These are phyloP conservation scores for Achaetomiella virescens DNA, from an alignment of 495 filamentous ascomycete species.

Conservation along the genomic window DNA sequence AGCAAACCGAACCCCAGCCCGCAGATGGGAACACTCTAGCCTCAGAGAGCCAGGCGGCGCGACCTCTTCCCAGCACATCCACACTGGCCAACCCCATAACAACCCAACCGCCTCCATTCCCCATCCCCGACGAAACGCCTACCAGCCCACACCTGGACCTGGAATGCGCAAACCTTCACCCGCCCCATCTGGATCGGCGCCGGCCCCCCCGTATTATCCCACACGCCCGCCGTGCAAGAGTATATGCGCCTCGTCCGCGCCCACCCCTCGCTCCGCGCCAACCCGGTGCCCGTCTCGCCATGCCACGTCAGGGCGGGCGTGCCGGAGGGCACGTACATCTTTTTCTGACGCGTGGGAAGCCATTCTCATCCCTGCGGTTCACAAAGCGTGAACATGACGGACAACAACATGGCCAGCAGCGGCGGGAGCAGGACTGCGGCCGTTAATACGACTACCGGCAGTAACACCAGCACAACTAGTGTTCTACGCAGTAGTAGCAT, in stretches of 20 bases:
- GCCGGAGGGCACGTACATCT: constrained; percentile 29
- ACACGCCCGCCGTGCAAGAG: constrained; percentile 25
- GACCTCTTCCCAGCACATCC: not conserved
- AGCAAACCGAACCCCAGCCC: not conserved
- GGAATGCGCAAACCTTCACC: constrained; percentile 22
- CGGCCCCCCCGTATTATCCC: not conserved
- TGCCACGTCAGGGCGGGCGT: constrained; percentile 38
- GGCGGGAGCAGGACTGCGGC: too few relatives aligned
- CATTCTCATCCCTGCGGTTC: constrained; percentile 16
- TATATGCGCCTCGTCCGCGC: constrained; percentile 34
- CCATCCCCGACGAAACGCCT: not conserved
- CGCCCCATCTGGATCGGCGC: constrained; percentile 36
- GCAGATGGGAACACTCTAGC: not conserved
- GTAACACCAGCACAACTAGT: not conserved
- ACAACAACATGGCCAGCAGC: too few relatives aligned
- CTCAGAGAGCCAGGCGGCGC: constrained; percentile 3
- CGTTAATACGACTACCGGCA: too few relatives aligned
- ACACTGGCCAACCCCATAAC: not conserved
- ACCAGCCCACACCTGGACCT: constrained; percentile 11
- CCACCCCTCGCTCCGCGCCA: constrained; percentile 18
- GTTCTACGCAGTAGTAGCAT: too few relatives aligned
- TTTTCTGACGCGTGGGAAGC: constrained; percentile 39
- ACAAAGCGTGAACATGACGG: too few relatives aligned
- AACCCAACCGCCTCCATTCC: not conserved
- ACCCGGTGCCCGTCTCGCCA: constrained; percentile 33